Evolutionary conservation across 2,329 filamentous ascomycete species (phyloP).

Genomic region (Blastomyces emzantsi): DNA sequence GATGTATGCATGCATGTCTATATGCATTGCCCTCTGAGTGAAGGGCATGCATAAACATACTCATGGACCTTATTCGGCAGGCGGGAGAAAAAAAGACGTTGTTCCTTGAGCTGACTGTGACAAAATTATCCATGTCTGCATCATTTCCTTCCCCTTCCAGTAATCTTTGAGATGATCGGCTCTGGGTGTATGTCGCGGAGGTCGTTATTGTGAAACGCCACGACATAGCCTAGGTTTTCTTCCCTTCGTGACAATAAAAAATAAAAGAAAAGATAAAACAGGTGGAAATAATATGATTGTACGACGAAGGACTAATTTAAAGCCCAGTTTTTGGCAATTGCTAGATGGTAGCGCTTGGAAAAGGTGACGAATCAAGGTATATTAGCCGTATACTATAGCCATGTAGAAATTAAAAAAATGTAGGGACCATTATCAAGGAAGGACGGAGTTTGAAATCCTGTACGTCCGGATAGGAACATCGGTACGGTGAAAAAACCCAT

Average conservation of each 20-base stretch:
- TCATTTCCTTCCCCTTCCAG: neutral
- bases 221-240: neutral
- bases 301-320: neutral
- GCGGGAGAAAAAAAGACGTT: neutral
- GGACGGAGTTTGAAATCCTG: slow-evolving; percentile 20
- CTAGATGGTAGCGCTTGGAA: neutral
- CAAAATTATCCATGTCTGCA: neutral
- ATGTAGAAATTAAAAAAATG: neutral
- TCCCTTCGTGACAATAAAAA: neutral
- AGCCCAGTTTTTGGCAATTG: neutral
- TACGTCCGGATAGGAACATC: slow-evolving; percentile 33
- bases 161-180: neutral
- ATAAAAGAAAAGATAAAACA: neutral
- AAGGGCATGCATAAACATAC: neutral
- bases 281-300: neutral
- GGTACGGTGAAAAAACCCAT: slow-evolving; percentile 41
- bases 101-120: neutral
- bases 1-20: neutral
- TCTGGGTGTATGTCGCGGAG: neutral
- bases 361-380: slow-evolving; percentile 5
- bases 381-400: neutral
- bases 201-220: slow-evolving; percentile 1
- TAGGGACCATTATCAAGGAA: neutral
- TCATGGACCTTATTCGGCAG: neutral
- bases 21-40: neutral